These are phyloP conservation scores for Cryptococcus wingfieldii DNA, from an alignment of 1,284 basidiomycete species.

Conservation along the genomic window DNA sequence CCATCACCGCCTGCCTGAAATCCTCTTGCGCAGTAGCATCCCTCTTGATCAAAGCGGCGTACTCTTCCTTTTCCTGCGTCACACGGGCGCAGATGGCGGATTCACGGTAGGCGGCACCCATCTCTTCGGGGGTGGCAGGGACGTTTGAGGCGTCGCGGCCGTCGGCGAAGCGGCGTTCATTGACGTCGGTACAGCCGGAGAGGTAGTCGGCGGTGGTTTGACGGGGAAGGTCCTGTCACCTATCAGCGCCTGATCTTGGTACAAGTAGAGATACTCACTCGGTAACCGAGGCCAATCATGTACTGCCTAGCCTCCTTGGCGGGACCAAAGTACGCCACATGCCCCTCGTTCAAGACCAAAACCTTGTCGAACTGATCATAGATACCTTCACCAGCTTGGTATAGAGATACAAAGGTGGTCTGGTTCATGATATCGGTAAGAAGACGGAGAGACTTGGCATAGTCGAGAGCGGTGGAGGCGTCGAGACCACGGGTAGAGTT, in stretches of 20 bases:
- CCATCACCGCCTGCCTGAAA: slow-evolving; percentile 69
- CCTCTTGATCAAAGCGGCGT: slow-evolving; percentile 62
- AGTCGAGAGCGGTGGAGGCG: slow-evolving; percentile 58
- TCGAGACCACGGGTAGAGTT: slow-evolving; percentile 60
- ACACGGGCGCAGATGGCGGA: slow-evolving; percentile 57
- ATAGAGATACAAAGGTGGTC: slow-evolving; percentile 54
- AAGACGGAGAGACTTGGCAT: slow-evolving; percentile 56
- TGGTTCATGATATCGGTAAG: slow-evolving; percentile 54
- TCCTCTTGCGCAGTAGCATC: slow-evolving; percentile 62
- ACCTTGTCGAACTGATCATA: slow-evolving; percentile 71
- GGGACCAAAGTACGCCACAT: slow-evolving; percentile 56
- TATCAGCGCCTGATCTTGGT: background rate
- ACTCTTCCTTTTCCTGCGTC: slow-evolving; percentile 57
- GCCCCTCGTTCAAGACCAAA: slow-evolving; percentile 51
- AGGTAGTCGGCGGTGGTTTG: slow-evolving; percentile 67
- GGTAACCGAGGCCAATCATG: slow-evolving; percentile 54
- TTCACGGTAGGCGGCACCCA: slow-evolving; percentile 65
- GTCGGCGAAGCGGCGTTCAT: slow-evolving; percentile 76
- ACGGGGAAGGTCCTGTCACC: slow-evolving; percentile 40
- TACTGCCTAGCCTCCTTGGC: slow-evolving; percentile 53
- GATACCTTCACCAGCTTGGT: slow-evolving; percentile 62
- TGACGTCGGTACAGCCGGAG: slow-evolving; percentile 64
- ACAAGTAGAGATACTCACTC: slow-evolving; percentile 3
- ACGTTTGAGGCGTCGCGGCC: slow-evolving; percentile 63
- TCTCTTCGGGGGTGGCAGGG: slow-evolving; percentile 65